Conservation (phyloP, 2,329 filamentous ascomycete genomes). For the Hypocreales sp. region DNA sequence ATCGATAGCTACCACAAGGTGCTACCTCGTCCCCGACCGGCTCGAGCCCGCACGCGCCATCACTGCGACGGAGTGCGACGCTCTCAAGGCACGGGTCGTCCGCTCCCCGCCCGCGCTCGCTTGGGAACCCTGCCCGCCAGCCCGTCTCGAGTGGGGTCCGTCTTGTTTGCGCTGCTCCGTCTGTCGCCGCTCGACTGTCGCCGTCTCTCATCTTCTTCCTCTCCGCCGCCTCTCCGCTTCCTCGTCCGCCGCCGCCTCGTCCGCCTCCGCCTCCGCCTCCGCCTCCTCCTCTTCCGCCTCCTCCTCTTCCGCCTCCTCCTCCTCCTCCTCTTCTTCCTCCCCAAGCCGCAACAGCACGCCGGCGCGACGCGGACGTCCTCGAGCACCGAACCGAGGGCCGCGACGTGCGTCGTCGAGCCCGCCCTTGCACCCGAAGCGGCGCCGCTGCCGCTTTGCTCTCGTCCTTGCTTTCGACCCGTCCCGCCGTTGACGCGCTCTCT, state of each 20-base stretch:
- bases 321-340: not conserved
- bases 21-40: slow-evolving; percentile 1
- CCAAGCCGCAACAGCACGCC: not conserved
- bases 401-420: too few species aligned
- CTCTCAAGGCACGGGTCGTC: slow-evolving; percentile 3
- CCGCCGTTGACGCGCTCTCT: too few species aligned
- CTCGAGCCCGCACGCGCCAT: slow-evolving; percentile 3
- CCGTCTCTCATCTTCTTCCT: not conserved
- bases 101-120: slow-evolving; percentile 12
- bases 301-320: too few species aligned
- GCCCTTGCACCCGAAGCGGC: too few species aligned
- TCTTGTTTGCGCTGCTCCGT: not conserved
- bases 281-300: too few species aligned
- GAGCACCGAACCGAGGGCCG: too few species aligned
- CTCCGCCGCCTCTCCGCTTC: not conserved
- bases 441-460: too few species aligned
- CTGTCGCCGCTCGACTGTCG: not conserved
- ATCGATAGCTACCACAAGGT: not conserved
- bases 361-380: too few species aligned
- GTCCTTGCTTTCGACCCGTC: too few species aligned
- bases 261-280: too few species aligned
- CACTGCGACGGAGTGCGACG: slow-evolving; percentile 2
- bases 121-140: slow-evolving; percentile 7
- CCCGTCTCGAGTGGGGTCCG: slow-evolving; percentile 6
- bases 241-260: too few species aligned